These are phyloP conservation scores for Hysterangium stoloniferum DNA, from an alignment of 768 basidiomycete species.

Conservation along the genomic window DNA sequence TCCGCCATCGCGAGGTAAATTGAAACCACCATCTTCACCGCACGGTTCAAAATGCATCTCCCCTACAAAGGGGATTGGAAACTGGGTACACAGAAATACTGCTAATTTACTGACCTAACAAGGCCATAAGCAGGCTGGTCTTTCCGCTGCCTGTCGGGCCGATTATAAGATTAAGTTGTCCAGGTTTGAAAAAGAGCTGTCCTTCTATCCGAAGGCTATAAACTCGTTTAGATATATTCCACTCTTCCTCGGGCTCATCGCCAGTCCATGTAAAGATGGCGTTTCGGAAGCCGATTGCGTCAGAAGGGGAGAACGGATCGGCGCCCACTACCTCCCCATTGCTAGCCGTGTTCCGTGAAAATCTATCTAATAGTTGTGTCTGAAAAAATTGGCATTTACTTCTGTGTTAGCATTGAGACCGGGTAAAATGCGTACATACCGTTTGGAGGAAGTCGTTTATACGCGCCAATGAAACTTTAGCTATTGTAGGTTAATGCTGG, in stretches of 20 bases:
- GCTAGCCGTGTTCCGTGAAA: conserved; percentile 8
- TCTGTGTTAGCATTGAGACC: neutral
- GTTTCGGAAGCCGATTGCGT: conserved; percentile 36
- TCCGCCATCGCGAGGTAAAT: conserved; percentile 57
- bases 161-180: conserved; percentile 21
- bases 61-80: conserved; percentile 20
- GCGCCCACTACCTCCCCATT: conserved; percentile 4
- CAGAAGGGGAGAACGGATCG: neutral
- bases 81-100: neutral
- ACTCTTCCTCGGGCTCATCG: conserved; percentile 17
- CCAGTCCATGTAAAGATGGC: conserved; percentile 50
- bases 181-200: conserved; percentile 47
- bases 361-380: conserved; percentile 28
- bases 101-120: conserved; percentile 30
- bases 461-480: conserved; percentile 60
- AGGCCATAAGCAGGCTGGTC: conserved; percentile 57
- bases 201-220: conserved; percentile 45
- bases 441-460: conserved; percentile 34
- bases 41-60: conserved; percentile 60
- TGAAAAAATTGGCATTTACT: conserved; percentile 3
- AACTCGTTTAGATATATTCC: too few relatives aligned
- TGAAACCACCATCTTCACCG: conserved; percentile 51
- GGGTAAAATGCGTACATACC: conserved; percentile 15
- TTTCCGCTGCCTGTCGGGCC: conserved; percentile 13
- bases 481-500: conserved; percentile 21